Base-by-base conservation (phyloP, 495 filamentous ascomycete species). In the Talaromyces borbonicus region DNA sequence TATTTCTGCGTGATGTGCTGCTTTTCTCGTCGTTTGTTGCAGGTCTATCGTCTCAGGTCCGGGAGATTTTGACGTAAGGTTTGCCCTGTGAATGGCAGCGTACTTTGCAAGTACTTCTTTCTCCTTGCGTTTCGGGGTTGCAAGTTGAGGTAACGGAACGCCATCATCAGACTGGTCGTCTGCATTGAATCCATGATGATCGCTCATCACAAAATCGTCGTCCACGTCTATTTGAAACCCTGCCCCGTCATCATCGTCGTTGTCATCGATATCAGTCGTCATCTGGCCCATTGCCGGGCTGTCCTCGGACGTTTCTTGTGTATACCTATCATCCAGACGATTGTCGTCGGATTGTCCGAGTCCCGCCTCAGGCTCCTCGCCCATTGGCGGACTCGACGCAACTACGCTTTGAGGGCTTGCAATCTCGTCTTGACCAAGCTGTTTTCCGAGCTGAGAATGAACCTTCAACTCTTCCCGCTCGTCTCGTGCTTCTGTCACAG, bases 361-460 rank as follows among this genome's bases (percentile, higher is more conserved):
- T 23, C 32, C 48, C 4, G 39, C 40, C 9, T 41, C 32, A 29
- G 55, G n/a, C n/a, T n/a, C n/a, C n/a, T n/a, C n/a, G n/a, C n/a
- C n/a, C n/a, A n/a, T n/a, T n/a, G n/a, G 53, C 15, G 60, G 58
- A 43, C 57, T 64, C 22, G 62, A 61, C 33, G 51, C 23, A 39
- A 35, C 15, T n/a, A 22, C 20, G 5, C n/a, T 24, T 8, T 46
- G 19, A 12, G 29, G 4, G 7, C 20, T 23, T 4, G 18, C 9
- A 12, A 5, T 12, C 24, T 43, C 48, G 23, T 47, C 44, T n/a
- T 19, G 50, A 14, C 37, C 32, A 30, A 49, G 43, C 19, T 29
- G 5, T 11, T 16, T 20, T 2, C 22, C 16, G n/a, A 16, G 19
- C 18, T 38, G 35, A 16, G 22, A 12, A n/a, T 38, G 16, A 9